A percentile compares a stretch with the other conserved stretches of the same genome.
Conservation (phyloP, 495 filamentous ascomycete species). For the Sphaerosporella brunnea region DNA sequence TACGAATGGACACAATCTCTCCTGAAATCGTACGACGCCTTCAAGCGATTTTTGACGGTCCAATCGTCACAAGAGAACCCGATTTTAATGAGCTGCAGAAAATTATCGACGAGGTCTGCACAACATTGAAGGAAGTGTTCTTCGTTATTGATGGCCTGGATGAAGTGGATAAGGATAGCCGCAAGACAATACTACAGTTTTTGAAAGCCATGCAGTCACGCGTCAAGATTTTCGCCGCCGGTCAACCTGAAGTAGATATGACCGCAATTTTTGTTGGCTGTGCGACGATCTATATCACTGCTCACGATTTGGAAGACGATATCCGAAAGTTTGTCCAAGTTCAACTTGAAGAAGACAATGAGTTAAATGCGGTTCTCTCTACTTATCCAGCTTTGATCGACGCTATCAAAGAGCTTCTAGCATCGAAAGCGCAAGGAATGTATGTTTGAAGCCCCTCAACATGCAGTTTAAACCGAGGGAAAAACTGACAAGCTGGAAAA, state of each 20-base stretch:
- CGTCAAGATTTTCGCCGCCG: constrained; percentile 6
- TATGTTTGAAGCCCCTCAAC: background rate
- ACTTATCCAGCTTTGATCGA: background rate
- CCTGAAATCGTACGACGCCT: background rate
- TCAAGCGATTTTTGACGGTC: background rate
- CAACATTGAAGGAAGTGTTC: constrained; percentile 1
- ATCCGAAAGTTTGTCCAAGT: background rate
- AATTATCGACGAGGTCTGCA: constrained; percentile 1
- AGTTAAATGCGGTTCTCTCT: background rate
- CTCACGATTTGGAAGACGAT: background rate
- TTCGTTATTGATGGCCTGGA: constrained; percentile 15
- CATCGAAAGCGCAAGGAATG: constrained; percentile 8
- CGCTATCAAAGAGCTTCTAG: constrained; percentile 9
- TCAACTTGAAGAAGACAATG: background rate
- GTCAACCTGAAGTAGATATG: constrained; percentile 8
- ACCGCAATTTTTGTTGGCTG: background rate
- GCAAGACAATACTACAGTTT: background rate
- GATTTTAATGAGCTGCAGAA: background rate
- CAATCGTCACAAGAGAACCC: background rate
- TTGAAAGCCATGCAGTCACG: constrained; percentile 1
- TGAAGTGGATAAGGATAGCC: constrained; percentile 5
- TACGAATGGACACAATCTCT: background rate
- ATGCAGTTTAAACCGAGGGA: background rate
- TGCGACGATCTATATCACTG: background rate
- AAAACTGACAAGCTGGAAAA: constrained; percentile 10